Percentiles rank a stretch among this genome's conserved stretches.
These are phyloP conservation scores for Aspergillus sp. DNA, from an alignment of 2,329 filamentous ascomycete genomes.

Conservation along the genomic window DNA sequence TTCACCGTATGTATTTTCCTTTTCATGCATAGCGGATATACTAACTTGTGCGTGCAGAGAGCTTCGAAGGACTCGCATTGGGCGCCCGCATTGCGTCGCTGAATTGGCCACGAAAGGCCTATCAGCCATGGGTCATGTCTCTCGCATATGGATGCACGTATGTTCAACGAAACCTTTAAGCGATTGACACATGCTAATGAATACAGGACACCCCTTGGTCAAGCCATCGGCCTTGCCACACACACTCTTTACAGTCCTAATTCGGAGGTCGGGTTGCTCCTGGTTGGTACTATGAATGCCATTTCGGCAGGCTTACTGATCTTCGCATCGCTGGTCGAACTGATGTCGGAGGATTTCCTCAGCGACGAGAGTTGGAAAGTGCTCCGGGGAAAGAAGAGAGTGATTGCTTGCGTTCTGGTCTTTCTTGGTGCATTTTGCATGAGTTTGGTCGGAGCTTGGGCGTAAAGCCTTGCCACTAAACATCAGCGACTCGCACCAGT, in stretches of 20 bases:
- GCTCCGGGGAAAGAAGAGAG: constrained; percentile 55
- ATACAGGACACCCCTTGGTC: constrained; percentile 63
- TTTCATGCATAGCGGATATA: too few relatives aligned
- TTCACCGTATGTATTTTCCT: constrained; percentile 26
- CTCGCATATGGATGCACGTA: constrained; percentile 60
- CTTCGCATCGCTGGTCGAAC: constrained; percentile 70
- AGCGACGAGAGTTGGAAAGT: constrained; percentile 66
- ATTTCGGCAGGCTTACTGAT: constrained; percentile 70
- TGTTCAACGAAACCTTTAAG: constrained; percentile 5
- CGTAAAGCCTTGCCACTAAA: constrained; percentile 34
- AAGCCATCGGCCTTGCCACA: constrained; percentile 69
- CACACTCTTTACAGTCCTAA: constrained; percentile 68
- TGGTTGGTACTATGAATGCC: constrained; percentile 77
- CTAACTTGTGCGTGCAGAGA: constrained; percentile 17
- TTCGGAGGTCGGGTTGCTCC: constrained; percentile 63
- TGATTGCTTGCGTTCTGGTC: constrained; percentile 59
- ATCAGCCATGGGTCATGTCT: constrained; percentile 32
- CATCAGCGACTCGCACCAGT: too few relatives aligned
- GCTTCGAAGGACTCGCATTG: constrained; percentile 2
- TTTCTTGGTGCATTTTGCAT: constrained; percentile 60
- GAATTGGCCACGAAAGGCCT: background rate
- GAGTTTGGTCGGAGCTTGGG: constrained; percentile 67
- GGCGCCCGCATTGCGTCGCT: background rate
- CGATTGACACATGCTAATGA: constrained; percentile 2
- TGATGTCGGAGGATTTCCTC: constrained; percentile 72